Evolutionary conservation across 140 eudicot genomes (phyloP).

Genomic region (Artemisia princeps): DNA sequence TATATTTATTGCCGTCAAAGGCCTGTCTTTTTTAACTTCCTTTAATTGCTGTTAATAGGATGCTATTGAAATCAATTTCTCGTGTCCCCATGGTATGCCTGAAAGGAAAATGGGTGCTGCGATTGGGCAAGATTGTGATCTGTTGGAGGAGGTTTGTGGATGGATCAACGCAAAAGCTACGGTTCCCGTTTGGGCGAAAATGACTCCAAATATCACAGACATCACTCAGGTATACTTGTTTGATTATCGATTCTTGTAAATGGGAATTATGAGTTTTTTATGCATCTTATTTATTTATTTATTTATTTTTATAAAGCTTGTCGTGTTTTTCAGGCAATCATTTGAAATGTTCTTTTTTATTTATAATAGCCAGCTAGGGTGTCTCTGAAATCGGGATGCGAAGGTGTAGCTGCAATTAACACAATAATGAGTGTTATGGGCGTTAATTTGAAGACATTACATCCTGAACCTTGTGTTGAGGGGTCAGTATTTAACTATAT

Average conservation of each 20-base stretch:
- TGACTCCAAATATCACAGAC: constrained; percentile 95
- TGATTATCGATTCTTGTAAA: background rate
- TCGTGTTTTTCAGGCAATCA: background rate
- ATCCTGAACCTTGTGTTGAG: constrained; percentile 98
- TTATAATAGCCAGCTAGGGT: constrained; percentile 76
- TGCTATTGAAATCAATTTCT: constrained; percentile 84
- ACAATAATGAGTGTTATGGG: constrained; percentile 99
- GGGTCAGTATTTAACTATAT: constrained; percentile 45
- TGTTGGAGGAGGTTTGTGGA: constrained; percentile 85
- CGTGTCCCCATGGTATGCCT: constrained; percentile 99
- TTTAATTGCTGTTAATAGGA: constrained; percentile 37
- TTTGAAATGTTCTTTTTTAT: background rate
- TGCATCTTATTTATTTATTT: too few species aligned
- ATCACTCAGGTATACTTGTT: constrained; percentile 55
- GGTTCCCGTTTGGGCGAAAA: constrained; percentile 98
- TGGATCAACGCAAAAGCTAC: constrained; percentile 90
- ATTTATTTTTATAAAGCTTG: background rate
- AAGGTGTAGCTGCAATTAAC: constrained; percentile 88
- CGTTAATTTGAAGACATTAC: constrained; percentile 78
- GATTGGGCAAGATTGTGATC: constrained; percentile 91
- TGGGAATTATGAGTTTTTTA: background rate
- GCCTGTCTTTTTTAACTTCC: background rate
- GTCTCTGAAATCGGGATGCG: constrained; percentile 73
- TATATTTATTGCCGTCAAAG: constrained; percentile 1
- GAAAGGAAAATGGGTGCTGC: constrained; percentile 98